Evolutionary conservation across 352 stramenopile genomes (phyloP), one percentile per base, ranked within the genome.

Genomic region (Globisporangium spiculum): DNA sequence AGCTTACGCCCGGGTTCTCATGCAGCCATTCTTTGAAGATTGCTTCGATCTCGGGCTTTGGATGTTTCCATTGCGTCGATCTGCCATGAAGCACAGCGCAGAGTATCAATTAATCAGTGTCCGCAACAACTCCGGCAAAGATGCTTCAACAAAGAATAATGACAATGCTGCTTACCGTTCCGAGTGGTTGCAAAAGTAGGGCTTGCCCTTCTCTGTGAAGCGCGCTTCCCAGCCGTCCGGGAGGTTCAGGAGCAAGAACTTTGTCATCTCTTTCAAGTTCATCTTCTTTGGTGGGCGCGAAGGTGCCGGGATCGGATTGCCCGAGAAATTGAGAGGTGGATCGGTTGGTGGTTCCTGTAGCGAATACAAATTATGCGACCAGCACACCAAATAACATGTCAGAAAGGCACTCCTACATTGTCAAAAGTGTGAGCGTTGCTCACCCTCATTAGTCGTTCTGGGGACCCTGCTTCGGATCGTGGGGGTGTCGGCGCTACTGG

Each of bases 41-140:
- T 1, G 70, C 70, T 32, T 96, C 88, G 24, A 93, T 86, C 59
- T 93, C 86, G 27, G 86, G 60, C 12, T 76, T 68, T 16, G 88
- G 88, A 44, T 96, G 88, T 67, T 93, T 94, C 86, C 88, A 96
- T 48, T 96, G 86, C 3, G 88, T 94, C 6, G 88, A 94, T 36
- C 88, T 93, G 22, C 14, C 20, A 60, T 32, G 9, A 18, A 22
- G 18, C 10, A 24, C 54, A 60, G 27, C 54, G 38, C 41, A 50
- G 16, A n/a, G 22, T 50, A 9, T 50, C 18, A 41, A 46, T 7
- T 10, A 52, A 46, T 20, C 8, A 52, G 24, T 22, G 50, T 38
- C 46, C 46, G 7, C 20, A 60, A 54, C 3, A 4, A 10, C 3
- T 53, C n/a, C 12, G 7, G 6, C 16, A 60, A 27, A 7, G 14